phyloP scores from a whole-genome alignment of 352 stramenopile genomes.

The Aphanomyces cochlioides region DNA sequence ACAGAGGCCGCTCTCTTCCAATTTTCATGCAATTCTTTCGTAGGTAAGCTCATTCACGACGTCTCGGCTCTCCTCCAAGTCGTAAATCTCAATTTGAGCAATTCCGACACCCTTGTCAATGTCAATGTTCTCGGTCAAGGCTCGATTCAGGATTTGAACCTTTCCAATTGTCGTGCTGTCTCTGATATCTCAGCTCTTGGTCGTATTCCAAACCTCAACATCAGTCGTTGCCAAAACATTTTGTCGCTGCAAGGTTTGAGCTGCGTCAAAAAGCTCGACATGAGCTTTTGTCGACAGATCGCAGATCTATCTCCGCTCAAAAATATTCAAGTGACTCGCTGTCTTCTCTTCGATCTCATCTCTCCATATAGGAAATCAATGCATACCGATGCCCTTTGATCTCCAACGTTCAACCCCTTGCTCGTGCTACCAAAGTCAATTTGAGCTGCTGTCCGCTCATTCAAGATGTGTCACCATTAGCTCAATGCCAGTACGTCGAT shows the following conservation, averaged over 20 bases:
- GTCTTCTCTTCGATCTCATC: neutral
- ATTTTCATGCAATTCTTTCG: slow-evolving; percentile 17
- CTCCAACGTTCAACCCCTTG: slow-evolving; percentile 42
- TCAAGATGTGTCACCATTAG: slow-evolving; percentile 43
- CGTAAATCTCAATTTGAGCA: slow-evolving; percentile 41
- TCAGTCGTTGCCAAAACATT: slow-evolving; percentile 53
- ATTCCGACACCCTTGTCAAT: slow-evolving; percentile 45
- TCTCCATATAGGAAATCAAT: slow-evolving; percentile 16
- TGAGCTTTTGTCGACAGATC: slow-evolving; percentile 65
- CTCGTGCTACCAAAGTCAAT: slow-evolving; percentile 40
- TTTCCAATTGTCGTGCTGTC: slow-evolving; percentile 49
- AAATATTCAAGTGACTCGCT: slow-evolving; percentile 34
- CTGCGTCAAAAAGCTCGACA: slow-evolving; percentile 51
- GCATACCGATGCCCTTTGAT: slow-evolving; percentile 58
- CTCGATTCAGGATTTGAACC: slow-evolving; percentile 46
- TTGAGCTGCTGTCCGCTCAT: slow-evolving; percentile 54
- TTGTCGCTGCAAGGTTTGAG: slow-evolving; percentile 42
- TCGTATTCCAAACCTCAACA: slow-evolving; percentile 45
- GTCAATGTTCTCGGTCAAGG: slow-evolving; percentile 40
- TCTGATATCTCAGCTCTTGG: slow-evolving; percentile 34
- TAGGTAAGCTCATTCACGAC: slow-evolving; percentile 49
- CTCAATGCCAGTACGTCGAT: slow-evolving; percentile 43
- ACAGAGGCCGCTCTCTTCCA: neutral
- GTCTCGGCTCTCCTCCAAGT: slow-evolving; percentile 44
- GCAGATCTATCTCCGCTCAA: slow-evolving; percentile 36